These are phyloP conservation scores for Fraxinus excelsior DNA, from an alignment of 257 asterid species.

Conservation along the genomic window DNA sequence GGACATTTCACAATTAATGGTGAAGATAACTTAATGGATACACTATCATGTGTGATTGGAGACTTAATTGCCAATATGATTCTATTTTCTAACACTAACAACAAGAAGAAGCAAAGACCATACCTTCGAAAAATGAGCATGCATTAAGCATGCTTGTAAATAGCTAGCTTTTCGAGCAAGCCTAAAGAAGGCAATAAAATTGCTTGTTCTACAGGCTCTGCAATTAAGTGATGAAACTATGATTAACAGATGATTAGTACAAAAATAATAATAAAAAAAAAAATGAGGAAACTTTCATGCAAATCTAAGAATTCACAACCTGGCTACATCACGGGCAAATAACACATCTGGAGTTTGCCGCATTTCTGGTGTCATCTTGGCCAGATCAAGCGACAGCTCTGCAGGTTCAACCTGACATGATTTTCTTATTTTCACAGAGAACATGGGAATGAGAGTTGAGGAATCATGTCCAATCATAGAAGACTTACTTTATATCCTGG, in stretches of 20 bases:
- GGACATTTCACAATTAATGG: conserved; percentile 3
- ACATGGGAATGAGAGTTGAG: conserved; percentile 31
- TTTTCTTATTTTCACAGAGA: conserved; percentile 49
- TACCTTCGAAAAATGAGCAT: conserved; percentile 99
- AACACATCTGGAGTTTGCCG: conserved; percentile 86
- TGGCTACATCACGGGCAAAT: conserved; percentile 97
- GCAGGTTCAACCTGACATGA: conserved; percentile 99
- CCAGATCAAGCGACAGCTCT: conserved; percentile 97
- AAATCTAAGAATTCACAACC: conserved; percentile 48
- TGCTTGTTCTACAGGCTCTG: conserved; percentile 98
- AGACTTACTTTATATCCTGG: conserved; percentile 96
- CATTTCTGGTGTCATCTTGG: conserved; percentile 94
- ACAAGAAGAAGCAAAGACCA: conserved; percentile 24
- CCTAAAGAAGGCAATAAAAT: conserved; percentile 92
- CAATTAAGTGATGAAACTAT: conserved; percentile 24
- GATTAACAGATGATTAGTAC: conserved; percentile 15
- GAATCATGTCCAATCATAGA: conserved; percentile 33
- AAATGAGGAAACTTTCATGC: background rate
- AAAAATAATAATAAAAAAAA: background rate
- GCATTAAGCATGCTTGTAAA: conserved; percentile 97
- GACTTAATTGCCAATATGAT: conserved; percentile 19
- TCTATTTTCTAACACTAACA: background rate
- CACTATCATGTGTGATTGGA: background rate
- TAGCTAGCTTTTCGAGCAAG: conserved; percentile 90
- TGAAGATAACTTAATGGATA: conserved; percentile 12